Evolutionary conservation across 768 basidiomycete species (phyloP).

Genomic region (Strobilomyces confusus): DNA sequence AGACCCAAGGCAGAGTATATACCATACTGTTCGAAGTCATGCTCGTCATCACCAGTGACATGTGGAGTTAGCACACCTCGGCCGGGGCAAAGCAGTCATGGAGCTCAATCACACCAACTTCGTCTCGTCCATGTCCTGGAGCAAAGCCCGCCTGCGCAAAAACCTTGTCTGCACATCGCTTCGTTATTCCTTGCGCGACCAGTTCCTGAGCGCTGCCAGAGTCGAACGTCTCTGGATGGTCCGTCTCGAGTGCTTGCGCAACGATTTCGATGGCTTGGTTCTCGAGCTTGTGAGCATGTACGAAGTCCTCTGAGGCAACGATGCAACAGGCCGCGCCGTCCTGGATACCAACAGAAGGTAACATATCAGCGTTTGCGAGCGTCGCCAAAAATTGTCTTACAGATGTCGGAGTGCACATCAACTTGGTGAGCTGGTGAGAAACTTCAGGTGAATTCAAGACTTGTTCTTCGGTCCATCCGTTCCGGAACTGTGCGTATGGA

Average conservation of each 20-base stretch:
- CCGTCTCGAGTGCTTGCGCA: conserved; percentile 61
- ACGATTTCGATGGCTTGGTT: conserved; percentile 88
- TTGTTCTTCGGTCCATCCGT: conserved; percentile 75
- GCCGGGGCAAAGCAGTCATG: conserved; percentile 86
- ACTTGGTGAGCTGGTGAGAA: conserved; percentile 70
- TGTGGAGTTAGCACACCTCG: conserved; percentile 64
- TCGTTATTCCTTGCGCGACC: conserved; percentile 77
- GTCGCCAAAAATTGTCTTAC: conserved; percentile 25
- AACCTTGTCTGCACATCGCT: conserved; percentile 60
- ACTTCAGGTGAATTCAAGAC: conserved; percentile 64
- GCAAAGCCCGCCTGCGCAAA: conserved; percentile 70
- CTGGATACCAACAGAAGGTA: conserved; percentile 28
- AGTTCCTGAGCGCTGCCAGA: conserved; percentile 72
- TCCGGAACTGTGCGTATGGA: conserved; percentile 81
- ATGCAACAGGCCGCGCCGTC: conserved; percentile 76
- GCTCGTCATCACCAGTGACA: not conserved
- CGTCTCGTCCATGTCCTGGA: conserved; percentile 57
- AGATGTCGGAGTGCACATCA: conserved; percentile 86
- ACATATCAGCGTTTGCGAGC: conserved; percentile 11
- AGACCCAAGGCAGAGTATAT: conserved; percentile 80
- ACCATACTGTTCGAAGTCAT: conserved; percentile 48
- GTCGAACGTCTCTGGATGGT: conserved; percentile 61
- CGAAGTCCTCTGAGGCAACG: conserved; percentile 75
- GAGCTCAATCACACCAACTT: conserved; percentile 80
- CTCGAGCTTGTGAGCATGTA: conserved; percentile 64